Evolutionary conservation across 768 basidiomycete genomes (phyloP).

Genomic region (Suillus tomentosus): DNA sequence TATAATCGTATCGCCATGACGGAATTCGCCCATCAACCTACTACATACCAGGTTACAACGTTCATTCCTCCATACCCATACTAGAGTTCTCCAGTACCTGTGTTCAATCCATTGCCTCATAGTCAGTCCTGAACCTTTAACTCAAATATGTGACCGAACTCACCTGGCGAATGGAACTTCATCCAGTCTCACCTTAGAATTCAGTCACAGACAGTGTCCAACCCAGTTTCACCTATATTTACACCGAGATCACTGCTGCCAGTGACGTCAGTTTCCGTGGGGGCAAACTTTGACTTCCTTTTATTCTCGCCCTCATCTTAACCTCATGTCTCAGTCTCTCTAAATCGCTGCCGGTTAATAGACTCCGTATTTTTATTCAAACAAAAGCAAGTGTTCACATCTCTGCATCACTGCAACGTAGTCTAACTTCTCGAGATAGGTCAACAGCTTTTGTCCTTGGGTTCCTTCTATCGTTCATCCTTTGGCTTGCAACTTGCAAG

Average conservation of each 20-base stretch:
- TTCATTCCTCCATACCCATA: background rate
- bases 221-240: background rate
- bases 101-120: background rate
- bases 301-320: background rate
- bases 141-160: background rate
- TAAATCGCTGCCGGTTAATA: background rate
- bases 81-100: too few species aligned
- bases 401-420: too few species aligned
- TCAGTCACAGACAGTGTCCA: background rate
- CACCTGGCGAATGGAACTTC: background rate
- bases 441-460: background rate
- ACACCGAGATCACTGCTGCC: background rate
- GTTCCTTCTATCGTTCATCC: slow-evolving; percentile 8
- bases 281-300: background rate
- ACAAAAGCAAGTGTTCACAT: background rate
- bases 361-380: background rate
- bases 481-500: slow-evolving; percentile 26
- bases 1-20: background rate
- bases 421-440: background rate
- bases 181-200: background rate
- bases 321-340: slow-evolving; percentile 2
- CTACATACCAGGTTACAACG: background rate
- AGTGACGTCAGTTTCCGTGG: slow-evolving; percentile 7
- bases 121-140: background rate
- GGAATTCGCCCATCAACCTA: background rate